Evolutionary conservation across 306 rosid genomes (phyloP).

Genomic region (Myrica gale): DNA sequence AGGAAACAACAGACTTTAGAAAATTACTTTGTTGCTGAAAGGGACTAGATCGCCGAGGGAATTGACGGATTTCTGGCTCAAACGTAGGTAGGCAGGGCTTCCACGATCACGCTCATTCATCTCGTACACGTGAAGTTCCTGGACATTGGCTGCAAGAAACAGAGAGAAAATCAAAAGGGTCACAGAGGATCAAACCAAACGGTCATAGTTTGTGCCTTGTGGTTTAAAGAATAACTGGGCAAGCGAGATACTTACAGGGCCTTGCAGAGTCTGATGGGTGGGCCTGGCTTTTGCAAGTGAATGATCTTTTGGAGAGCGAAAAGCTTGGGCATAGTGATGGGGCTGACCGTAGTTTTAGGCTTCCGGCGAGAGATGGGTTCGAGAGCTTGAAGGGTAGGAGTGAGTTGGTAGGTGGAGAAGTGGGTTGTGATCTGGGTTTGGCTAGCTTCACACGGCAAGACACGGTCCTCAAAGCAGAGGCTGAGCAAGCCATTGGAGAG

Average conservation of each 20-base stretch:
- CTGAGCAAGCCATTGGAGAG: constrained; percentile 46
- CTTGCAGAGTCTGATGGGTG: constrained; percentile 32
- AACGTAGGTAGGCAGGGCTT: constrained; percentile 62
- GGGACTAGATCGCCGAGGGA: constrained; percentile 76
- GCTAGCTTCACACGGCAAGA: constrained; percentile 24
- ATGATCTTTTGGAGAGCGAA: constrained; percentile 25
- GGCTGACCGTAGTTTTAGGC: constrained; percentile 32
- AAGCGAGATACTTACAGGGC: not conserved
- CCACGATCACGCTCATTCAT: constrained; percentile 70
- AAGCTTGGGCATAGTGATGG: constrained; percentile 2
- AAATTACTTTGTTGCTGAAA: constrained; percentile 59
- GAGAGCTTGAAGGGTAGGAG: constrained; percentile 31
- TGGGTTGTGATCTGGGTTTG: constrained; percentile 13
- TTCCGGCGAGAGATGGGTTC: constrained; percentile 15
- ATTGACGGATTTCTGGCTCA: constrained; percentile 60
- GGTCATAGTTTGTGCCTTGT: not conserved
- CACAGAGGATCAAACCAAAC: constrained; percentile 13
- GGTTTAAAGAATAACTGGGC: not conserved
- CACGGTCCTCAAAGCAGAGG: constrained; percentile 29
- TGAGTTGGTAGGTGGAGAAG: constrained; percentile 12
- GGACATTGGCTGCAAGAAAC: constrained; percentile 49
- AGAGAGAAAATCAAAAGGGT: constrained; percentile 28
- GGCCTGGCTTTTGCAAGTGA: constrained; percentile 49
- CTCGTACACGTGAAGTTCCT: constrained; percentile 60
- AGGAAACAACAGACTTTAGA: not conserved